phyloP scores from a whole-genome alignment of 169 alveolate species.

The Cryptosporidium felis region DNA sequence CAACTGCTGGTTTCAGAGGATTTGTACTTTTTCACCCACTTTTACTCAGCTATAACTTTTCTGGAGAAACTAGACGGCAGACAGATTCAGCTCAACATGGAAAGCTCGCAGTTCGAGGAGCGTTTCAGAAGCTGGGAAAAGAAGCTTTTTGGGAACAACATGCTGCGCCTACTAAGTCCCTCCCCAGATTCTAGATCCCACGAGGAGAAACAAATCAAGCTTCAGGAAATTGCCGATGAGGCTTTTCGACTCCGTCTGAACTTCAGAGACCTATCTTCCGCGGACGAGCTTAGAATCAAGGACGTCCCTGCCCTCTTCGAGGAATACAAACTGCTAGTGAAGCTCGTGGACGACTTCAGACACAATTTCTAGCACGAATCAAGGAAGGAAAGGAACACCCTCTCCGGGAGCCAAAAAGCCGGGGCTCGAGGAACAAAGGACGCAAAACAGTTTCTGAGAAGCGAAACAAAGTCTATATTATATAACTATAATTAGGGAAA shows the following conservation, averaged over 20 bases:
- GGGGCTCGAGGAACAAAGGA: too few species aligned
- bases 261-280: background rate
- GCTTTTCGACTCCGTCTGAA: background rate
- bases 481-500: too few species aligned
- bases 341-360: conserved; percentile 1
- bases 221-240: conserved; percentile 8
- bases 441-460: too few species aligned
- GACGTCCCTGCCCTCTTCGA: conserved; percentile 44
- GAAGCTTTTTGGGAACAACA: conserved; percentile 42
- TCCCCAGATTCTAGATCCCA: conserved; percentile 19
- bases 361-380: too few species aligned
- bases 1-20: conserved; percentile 82
- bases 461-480: too few species aligned
- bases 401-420: too few species aligned
- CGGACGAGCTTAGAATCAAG: conserved; percentile 14
- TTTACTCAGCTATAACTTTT: conserved; percentile 81
- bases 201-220: conserved; percentile 20
- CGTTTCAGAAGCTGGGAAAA: conserved; percentile 9
- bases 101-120: conserved; percentile 7
- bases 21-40: conserved; percentile 84
- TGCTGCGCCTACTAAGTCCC: background rate
- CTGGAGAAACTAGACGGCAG: conserved; percentile 61
- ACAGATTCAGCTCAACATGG: conserved; percentile 57
- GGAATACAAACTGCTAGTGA: conserved; percentile 1
- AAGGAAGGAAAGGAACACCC: too few species aligned